phyloP scores from a whole-genome alignment of 2,329 filamentous ascomycete species.

The Colletotrichum theobromicola region DNA sequence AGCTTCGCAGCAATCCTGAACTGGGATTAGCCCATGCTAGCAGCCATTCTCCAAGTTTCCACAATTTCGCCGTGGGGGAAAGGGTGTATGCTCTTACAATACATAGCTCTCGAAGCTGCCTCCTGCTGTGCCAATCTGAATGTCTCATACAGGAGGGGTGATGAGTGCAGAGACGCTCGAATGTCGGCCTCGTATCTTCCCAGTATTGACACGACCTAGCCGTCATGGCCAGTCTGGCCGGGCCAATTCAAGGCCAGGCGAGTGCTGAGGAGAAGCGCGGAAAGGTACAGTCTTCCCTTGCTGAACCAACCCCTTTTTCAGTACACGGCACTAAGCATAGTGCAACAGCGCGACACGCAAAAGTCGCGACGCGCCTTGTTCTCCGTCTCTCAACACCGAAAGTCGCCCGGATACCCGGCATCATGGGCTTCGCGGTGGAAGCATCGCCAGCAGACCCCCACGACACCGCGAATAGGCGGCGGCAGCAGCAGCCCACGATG shows the following conservation, averaged over 20 bases:
- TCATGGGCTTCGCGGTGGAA: conserved; percentile 5
- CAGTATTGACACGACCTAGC: not conserved
- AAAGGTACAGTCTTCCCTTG: not conserved
- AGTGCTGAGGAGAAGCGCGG: not conserved
- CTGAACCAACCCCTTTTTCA: not conserved
- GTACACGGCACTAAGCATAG: not conserved
- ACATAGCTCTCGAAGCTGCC: not conserved
- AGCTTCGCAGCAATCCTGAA: not conserved
- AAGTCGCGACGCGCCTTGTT: not conserved
- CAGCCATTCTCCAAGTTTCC: not conserved
- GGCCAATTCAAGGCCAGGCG: not conserved
- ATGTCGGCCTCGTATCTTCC: not conserved
- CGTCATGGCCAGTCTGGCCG: conserved; percentile 10
- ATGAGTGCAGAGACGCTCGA: not conserved
- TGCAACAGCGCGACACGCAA: not conserved
- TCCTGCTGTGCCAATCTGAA: too few relatives aligned
- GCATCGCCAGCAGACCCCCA: not conserved
- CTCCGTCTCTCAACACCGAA: not conserved
- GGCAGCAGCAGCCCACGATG: not conserved
- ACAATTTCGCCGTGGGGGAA: not conserved
- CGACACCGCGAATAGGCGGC: not conserved
- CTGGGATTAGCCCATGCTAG: not conserved
- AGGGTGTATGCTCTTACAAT: not conserved
- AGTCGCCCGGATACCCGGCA: not conserved
- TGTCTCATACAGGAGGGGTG: too few relatives aligned